Evolutionary conservation across 148 eudicot genomes (phyloP), one percentile per base, ranked within the genome.

Genomic region (Nepenthes gracilis): DNA sequence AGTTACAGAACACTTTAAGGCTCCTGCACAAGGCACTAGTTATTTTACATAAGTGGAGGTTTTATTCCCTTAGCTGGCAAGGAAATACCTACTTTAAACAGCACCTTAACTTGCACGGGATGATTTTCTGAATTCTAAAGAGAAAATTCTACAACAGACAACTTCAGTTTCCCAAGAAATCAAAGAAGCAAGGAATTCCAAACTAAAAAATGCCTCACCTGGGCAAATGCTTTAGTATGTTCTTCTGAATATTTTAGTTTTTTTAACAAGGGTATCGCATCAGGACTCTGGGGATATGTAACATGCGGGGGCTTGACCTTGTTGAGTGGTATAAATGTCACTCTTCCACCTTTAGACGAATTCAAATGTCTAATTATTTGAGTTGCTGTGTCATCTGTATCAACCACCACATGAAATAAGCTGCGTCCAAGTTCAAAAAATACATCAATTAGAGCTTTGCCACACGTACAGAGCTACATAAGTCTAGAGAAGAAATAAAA

Each of bases 361-460:
- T 86, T 93, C 51, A 93, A 80, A 36, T 82, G 85, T 69, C 84
- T 65, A 73, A 88, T 93, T 57, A 93, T 89, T 70, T 70, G 75
- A 47, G 95, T 81, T 23, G 97, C 94, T 52, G 88, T 78, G 52
- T 94, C 95, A 80, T 94, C 97, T 55, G 79, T 69, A 73, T 85
- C 81, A 72, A 94, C 97, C 72, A 89, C 99, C 51, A 94, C 97
- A 67, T 94, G 99, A 67, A 86, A 94, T 70, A 94, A 89, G 79
- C 99, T 94, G 92, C 68, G 70, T 35, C 33, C n/a, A 35, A 32
- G 32, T n/a, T 10, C 48, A 33, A 45, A 51, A 70, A 36, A 35
- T 23, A 2, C 5, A 55, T 9, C 36, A n/a, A 58, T n/a, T 10
- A 36, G 1, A 12, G 14, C 8, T 3, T 40, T 40, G 45, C 8